Evolutionary conservation across 371 early-diverging fungal species (phyloP), one percentile per base, ranked within the genome.

Genomic region (Capniomyces stellatus): DNA sequence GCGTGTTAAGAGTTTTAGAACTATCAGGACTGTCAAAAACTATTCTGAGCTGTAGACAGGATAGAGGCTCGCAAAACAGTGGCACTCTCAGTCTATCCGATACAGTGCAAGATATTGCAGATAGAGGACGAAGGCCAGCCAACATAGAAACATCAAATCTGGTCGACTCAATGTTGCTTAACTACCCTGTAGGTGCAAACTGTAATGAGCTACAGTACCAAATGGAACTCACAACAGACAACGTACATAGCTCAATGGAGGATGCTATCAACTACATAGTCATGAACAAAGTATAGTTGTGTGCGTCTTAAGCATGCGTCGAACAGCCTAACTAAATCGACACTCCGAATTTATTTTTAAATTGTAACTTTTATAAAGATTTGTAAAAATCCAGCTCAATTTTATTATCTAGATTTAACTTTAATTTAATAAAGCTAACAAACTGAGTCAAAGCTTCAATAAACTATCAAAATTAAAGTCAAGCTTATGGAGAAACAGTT

Each of bases 1-100:
- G 18, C 22, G 54, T 54, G 3, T 30, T 54, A 18, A 4, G 54
- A 3, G 50, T 49, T 19, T 28, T 54, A 13, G 54, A 54, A 23
- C 22, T 54, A 18, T 50, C 54, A 12, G 42, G 54, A 21, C 24
- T 54, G 15, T 41, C 49, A 4, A 30, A 30, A 10, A 10, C 28
- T 4, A 28, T 27, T 13, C n/a, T 25, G 4, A 27, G 28, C 28
- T 49, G 10, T n/a, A 49, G 28, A 49, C 10, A n/a, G n/a, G 30
- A 28, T 18, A 40, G 19, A 15, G 13, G 15, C 13, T 40, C 40
- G 15, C 40, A 15, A 19, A 40, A 40, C 19, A n/a, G n/a, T 40
- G 13, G 40, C 40, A 40, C 13, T 40, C 46, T 46, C 10, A 6
- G 27, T 6, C 21, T 23, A 10, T 23, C 27, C 8, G 46, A 21